Evolutionary conservation across 306 rosid genomes (phyloP).

Genomic region (Cicer cuneatum): DNA sequence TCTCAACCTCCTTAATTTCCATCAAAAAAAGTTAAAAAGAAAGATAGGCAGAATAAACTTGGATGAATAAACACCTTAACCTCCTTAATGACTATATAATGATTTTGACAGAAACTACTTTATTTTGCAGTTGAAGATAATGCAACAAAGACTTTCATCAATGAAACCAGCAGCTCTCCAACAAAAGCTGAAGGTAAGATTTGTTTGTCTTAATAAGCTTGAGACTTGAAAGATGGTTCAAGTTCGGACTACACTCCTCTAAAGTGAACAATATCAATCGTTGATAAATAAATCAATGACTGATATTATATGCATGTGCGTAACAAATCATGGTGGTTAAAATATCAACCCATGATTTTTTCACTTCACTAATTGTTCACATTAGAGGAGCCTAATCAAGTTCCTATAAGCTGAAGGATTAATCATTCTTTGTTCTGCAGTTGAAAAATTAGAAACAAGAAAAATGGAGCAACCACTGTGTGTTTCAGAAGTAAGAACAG

Average conservation of each 20-base stretch:
- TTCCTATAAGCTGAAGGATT: not conserved
- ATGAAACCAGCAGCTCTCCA: constrained; percentile 38
- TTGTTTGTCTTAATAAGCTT: not conserved
- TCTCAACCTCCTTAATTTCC: not conserved
- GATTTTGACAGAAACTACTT: constrained; percentile 36
- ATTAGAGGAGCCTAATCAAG: not conserved
- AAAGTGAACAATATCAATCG: no score
- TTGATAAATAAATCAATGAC: no score
- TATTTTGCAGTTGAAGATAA: constrained; percentile 45
- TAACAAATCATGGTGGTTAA: no score
- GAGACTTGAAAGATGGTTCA: constrained; percentile 16
- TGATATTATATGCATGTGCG: no score
- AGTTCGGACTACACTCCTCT: not conserved
- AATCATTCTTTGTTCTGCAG: constrained; percentile 41
- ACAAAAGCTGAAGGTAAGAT: constrained; percentile 45
- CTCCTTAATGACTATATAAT: not conserved
- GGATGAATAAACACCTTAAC: not conserved
- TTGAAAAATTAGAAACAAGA: constrained; percentile 43
- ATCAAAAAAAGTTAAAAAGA: not conserved
- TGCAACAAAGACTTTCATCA: constrained; percentile 32
- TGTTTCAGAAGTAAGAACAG: constrained; percentile 60
- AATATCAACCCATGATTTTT: no score
- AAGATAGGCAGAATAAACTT: not conserved
- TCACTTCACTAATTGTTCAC: no score
- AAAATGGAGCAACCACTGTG: constrained; percentile 53